Evolutionary conservation across 805 yeast species (phyloP).

Genomic region (Schwanniomyces yamadae): DNA sequence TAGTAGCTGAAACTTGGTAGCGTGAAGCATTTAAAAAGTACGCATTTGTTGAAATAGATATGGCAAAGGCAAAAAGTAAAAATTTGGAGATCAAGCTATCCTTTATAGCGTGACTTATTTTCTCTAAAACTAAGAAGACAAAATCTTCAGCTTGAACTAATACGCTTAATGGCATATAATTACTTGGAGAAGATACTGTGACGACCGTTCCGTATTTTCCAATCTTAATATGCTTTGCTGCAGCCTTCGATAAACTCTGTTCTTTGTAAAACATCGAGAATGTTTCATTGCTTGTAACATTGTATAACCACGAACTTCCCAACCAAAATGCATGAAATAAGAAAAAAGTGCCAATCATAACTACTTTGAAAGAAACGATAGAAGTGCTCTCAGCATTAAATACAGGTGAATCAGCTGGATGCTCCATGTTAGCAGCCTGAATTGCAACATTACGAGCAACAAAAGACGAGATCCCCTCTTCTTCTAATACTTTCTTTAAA

Average conservation of each 20-base stretch:
- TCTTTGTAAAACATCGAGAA: slow-evolving; percentile 13
- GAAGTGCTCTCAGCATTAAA: slow-evolving; percentile 23
- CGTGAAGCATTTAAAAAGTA: slow-evolving; percentile 87
- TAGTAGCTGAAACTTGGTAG: slow-evolving; percentile 50
- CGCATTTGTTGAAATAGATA: slow-evolving; percentile 77
- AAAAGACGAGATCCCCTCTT: slow-evolving; percentile 78
- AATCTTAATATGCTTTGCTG: slow-evolving; percentile 44
- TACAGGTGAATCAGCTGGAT: slow-evolving; percentile 27
- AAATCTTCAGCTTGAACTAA: slow-evolving; percentile 63
- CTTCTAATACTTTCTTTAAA: slow-evolving; percentile 79
- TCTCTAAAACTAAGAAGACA: slow-evolving; percentile 48
- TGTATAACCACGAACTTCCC: slow-evolving; percentile 68
- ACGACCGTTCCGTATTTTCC: slow-evolving; percentile 53
- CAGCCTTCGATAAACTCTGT: slow-evolving; percentile 35
- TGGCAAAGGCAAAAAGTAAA: slow-evolving; percentile 65
- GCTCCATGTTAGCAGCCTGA: slow-evolving; percentile 33
- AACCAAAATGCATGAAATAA: slow-evolving; percentile 66
- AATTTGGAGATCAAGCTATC: slow-evolving; percentile 80
- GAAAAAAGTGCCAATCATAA: slow-evolving; percentile 56
- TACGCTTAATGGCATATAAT: slow-evolving; percentile 56
- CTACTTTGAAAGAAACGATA: slow-evolving; percentile 58
- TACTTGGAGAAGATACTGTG: slow-evolving; percentile 55
- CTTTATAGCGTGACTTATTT: slow-evolving; percentile 65
- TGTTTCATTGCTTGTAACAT: slow-evolving; percentile 11
- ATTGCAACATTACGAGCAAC: slow-evolving; percentile 73